phyloP scores from a whole-genome alignment of 345 rosid genomes.

The Erucastrum elatum region DNA sequence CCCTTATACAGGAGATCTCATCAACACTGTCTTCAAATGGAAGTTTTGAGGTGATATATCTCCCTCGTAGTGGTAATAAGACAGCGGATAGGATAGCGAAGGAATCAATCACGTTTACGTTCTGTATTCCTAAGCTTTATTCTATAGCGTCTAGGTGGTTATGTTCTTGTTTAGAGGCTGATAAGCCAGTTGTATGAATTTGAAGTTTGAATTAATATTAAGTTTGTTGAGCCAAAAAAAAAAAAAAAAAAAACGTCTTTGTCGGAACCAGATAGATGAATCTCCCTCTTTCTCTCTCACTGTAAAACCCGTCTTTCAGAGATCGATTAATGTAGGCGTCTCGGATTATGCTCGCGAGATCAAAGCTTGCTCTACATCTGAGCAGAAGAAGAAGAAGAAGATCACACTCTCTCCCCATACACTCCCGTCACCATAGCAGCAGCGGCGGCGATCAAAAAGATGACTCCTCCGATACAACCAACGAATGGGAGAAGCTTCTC shows the following conservation, averaged over 20 bases:
- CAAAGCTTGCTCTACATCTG: slow-evolving; percentile 38
- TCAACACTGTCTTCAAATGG: too few relatives aligned
- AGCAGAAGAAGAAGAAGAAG: slow-evolving; percentile 35
- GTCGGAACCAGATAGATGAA: not conserved
- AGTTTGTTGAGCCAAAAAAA: too few relatives aligned
- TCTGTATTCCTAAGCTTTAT: too few relatives aligned
- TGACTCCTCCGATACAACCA: slow-evolving; percentile 38
- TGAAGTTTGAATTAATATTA: too few relatives aligned
- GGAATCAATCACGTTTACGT: too few relatives aligned
- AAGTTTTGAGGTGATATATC: too few relatives aligned
- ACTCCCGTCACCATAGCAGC: not conserved
- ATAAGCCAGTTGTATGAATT: too few relatives aligned
- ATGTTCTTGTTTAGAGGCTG: too few relatives aligned
- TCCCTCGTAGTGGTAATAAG: too few relatives aligned
- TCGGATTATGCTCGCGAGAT: slow-evolving; percentile 49
- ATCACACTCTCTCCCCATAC: slow-evolving; percentile 26
- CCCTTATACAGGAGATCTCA: too few relatives aligned
- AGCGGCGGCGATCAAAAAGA: not conserved
- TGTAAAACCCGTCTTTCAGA: not conserved
- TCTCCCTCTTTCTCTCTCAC: not conserved
- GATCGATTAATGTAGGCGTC: slow-evolving; percentile 38
- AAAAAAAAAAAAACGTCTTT: not conserved
- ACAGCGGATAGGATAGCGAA: too few relatives aligned
- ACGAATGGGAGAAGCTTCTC: slow-evolving; percentile 83
- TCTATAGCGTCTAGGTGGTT: too few relatives aligned